Conservation (phyloP, 73 alveolate species). For the Tetrahymena borealis region DNA sequence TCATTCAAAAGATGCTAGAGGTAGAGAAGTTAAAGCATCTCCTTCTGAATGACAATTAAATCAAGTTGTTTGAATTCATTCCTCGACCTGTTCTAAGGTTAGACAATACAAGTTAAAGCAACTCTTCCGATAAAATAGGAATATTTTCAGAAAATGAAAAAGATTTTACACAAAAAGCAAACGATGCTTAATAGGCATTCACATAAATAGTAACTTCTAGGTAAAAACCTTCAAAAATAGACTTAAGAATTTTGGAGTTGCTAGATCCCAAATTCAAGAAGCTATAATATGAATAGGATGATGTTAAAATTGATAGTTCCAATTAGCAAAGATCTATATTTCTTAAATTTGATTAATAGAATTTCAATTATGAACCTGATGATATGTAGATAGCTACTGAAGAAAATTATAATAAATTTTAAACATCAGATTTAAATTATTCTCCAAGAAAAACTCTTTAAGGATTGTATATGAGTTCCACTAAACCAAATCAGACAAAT, state of each 20-base stretch:
- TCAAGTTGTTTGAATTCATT: neutral
- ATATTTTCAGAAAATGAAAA: neutral
- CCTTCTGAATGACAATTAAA: neutral
- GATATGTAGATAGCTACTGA: too few species aligned
- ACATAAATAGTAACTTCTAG: neutral
- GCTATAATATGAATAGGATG: neutral
- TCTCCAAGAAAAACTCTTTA: too few species aligned
- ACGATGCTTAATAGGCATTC: neutral
- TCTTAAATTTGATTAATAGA: too few species aligned
- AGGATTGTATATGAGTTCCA: too few species aligned
- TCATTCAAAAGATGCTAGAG: neutral
- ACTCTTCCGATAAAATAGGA: neutral
- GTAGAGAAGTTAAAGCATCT: neutral
- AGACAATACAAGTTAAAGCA: neutral
- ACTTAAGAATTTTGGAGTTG: neutral
- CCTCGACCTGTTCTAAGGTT: neutral
- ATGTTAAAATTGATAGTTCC: too few species aligned
- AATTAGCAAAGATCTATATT: too few species aligned
- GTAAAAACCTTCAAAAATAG: neutral
- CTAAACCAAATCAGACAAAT: too few species aligned
- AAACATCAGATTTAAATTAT: too few species aligned
- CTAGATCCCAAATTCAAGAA: neutral
- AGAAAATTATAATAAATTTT: too few species aligned
- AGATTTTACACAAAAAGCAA: neutral
- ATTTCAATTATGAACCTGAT: neutral